Evolutionary conservation across 495 filamentous ascomycete species (phyloP), one percentile per base, ranked within the genome.

Genomic region (Rhizodiscina lignyota): DNA sequence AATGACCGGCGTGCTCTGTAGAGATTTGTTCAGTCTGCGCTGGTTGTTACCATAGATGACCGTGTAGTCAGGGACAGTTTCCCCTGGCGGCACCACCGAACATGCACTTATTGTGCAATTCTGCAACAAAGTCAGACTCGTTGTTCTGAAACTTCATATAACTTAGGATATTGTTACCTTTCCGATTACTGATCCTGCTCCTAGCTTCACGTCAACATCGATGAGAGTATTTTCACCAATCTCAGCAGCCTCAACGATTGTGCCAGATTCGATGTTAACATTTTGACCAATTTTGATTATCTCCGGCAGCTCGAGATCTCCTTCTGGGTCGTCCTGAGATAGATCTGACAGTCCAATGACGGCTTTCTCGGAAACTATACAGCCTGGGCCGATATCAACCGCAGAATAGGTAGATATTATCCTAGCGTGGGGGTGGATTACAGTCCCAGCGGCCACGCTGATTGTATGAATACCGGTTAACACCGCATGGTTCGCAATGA

Each of bases 351-450:
- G 31, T 23, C 51, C 59, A 49, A 54, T 45, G 21, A 41, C 42
- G 39, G 18, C 67, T 57, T 52, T 52, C 58, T 94, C 85, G 41
- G 72, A 68, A 31, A 94, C 67, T 22, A 89, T 76, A 52, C 78
- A 82, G 24, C 70, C 63, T 8, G 74, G 69, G 0, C 79, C 81
- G 31, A 94, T 68, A 5, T 62, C 69, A 21, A 94, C 68, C 16
- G 77, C 70, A 0, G 79, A 85, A 30, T 68, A 59, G 26, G 65
- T 61, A 1, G 79, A 72, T 45, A 77, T 72, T 45, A 94, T 61
- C 33, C 68, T 66, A 0, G 72, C 67, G 38, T 83, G 78, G 1
- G 85, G 85, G 56, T 94, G 85, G 37, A 94, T 60, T n/a, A 93
- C 69, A 12, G 70, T 74, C 49, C 79, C 70, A 22, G 69, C 58